Base-by-base conservation (phyloP, 2,329 filamentous ascomycete species). In the Ceratocystis albifundus region DNA sequence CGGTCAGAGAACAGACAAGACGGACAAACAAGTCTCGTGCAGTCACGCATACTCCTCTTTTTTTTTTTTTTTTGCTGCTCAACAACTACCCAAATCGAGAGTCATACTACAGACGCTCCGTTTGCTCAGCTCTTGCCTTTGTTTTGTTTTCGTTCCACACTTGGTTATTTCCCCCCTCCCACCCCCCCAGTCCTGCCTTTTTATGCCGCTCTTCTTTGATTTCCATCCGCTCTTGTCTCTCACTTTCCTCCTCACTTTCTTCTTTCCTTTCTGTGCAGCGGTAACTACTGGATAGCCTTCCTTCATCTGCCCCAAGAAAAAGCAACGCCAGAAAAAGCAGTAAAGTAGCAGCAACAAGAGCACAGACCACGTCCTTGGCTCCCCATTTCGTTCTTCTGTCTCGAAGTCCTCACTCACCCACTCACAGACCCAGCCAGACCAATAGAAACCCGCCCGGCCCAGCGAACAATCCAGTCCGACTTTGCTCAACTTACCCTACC, bases 141-240 rank as follows among this genome's bases (percentile, higher is more conserved):
- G 15, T 59, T 59, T 17, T 25, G 55, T 59, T 17, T 59, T 36
- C 32, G 53, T 59, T 59, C 32, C 55, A 32, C n/a, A 10, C 12
- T 17, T 59, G 28, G 36, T 22, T 62, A 12, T 62, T 28, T 28
- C 15, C 30, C 25, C 30, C 25, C 25, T 4, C 25, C 28, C 28
- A n/a, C 28, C 28, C 28, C 28, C 30, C 20, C 20, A 10, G n/a
- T 15, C 36, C 12, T 25, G 32, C 44, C 32, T 25, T 46, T 62
- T 28, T 64, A 17, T 46, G 25, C 36, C 25, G n/a, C 45, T 55
- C 36, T 64, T 65, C 67, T 55, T 20, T 44, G 62, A 17, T 65
- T 62, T 68, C 32, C 53, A 64, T 44, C 62, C 64, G 66, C 61
- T 57, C 65, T 53, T 6, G 22, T 25, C 25, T 12, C 25, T n/a